These are phyloP conservation scores for Trichosporon coremiiforme DNA, from an alignment of 1,284 basidiomycete genomes.

Conservation along the genomic window DNA sequence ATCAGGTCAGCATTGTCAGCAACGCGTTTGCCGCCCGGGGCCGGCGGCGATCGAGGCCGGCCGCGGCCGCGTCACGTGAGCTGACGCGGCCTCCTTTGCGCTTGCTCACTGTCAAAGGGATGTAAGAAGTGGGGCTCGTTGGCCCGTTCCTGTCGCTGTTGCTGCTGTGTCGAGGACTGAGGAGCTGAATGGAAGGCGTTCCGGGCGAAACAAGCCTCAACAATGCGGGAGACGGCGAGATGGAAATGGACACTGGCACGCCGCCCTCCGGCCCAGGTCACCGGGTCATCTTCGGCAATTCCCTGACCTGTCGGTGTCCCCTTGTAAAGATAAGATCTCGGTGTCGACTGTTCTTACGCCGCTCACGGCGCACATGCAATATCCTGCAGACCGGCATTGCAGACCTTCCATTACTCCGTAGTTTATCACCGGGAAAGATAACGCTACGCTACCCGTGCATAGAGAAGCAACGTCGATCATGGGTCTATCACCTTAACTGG, in stretches of 20 bases:
- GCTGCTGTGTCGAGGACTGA: background rate
- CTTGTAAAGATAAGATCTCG: background rate
- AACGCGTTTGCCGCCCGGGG: background rate
- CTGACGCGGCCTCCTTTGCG: background rate
- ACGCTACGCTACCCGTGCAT: background rate
- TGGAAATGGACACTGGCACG: background rate
- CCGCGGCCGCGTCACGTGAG: slow-evolving; percentile 16
- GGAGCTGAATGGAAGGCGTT: background rate
- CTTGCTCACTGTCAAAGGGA: background rate
- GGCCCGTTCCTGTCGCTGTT: background rate
- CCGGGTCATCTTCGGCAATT: slow-evolving; percentile 12
- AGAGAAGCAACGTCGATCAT: background rate
- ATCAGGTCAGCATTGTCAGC: background rate
- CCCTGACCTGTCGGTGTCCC: background rate
- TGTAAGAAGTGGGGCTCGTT: background rate
- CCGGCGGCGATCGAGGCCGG: background rate
- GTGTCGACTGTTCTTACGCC: background rate
- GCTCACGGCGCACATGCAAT: background rate
- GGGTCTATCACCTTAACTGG: background rate
- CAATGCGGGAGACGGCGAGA: background rate
- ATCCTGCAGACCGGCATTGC: background rate
- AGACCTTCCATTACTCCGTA: background rate
- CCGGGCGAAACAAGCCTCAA: background rate
- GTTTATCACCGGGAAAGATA: background rate
- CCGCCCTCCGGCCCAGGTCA: background rate